Base-by-base conservation (phyloP, 164 flowering plant genomes). In the Malania oleifera region DNA sequence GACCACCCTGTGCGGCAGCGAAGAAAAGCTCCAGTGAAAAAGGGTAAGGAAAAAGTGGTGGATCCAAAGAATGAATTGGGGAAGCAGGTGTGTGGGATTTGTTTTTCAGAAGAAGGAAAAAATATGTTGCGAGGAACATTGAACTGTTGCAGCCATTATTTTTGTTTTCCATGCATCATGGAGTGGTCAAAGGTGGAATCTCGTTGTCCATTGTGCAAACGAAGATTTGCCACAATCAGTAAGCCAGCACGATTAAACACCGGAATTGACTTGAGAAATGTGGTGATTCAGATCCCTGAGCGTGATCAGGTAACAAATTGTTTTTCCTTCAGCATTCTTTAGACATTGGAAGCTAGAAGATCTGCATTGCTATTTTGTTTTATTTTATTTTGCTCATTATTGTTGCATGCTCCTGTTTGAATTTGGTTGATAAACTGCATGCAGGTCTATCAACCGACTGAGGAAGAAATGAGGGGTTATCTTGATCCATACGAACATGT, bases 111-210 rank as follows among this genome's bases (percentile, higher is more conserved):
- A 65, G 99, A 95, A 77, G 87, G 86, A 35, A 82, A 78, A 57
- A 78, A 81, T 22, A 80, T 77, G 10, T 65, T 89, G 22, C 77
- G 78, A 56, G 99, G 99, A 59, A 78, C 75, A n/a, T 70, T 95
- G 19, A 68, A 82, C 64, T 95, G 89, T 46, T 95, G 99, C 73
- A 71, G 72, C 66, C 99, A 95, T 66, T 89, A 78, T 56, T 95
- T 91, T 59, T 95, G 99, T 63, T 95, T 84, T 57, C 65, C 78
- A 45, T 95, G 99, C 77, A 91, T 95, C 52, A 79, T 86, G 83
- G 98, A 87, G 66, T 95, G 99, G 99, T 86, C 97, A 19, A 91
- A 91, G 68, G 96, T 91, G 64, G 99, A 95, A 75, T 82, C 98
- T 37, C 95, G 98, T 29, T 95, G 99, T 70, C 99, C 99, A 0